Conservation (phyloP, 2,329 filamentous ascomycete genomes). For the Penicillium sp. region DNA sequence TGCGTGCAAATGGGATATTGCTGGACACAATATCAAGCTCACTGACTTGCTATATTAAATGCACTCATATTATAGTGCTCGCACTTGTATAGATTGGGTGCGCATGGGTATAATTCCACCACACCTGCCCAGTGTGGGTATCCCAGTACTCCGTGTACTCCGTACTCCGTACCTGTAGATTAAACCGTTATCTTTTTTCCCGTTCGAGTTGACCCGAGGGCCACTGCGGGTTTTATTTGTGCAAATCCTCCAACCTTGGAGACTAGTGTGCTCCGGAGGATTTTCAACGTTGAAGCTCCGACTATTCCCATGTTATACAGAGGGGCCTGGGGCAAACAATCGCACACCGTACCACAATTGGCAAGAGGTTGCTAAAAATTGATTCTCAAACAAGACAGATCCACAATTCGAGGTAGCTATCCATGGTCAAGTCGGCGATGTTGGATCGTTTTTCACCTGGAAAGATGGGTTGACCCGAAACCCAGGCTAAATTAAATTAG, state of each 20-base stretch:
- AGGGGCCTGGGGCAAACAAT: neutral
- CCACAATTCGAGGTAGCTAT: constrained; percentile 4
- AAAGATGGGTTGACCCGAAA: constrained; percentile 17
- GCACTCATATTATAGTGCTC: too few species aligned
- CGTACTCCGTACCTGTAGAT: neutral
- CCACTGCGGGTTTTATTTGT: neutral
- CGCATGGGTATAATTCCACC: neutral
- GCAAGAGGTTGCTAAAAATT: constrained; percentile 5
- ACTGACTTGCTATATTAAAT: neutral
- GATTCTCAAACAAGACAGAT: constrained; percentile 15
- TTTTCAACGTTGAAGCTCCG: constrained; percentile 1
- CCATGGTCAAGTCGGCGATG: constrained; percentile 4
- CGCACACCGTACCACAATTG: constrained; percentile 6
- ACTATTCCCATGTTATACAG: constrained; percentile 7
- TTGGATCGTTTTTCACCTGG: neutral
- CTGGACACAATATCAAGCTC: neutral
- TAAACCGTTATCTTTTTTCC: neutral
- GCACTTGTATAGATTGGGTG: too few species aligned
- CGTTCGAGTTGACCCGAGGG: neutral
- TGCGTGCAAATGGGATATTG: neutral
- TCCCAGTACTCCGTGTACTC: neutral
- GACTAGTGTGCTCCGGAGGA: neutral
- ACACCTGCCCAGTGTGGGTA: neutral
- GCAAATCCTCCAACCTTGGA: neutral
- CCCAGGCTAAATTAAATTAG: constrained; percentile 16